A percentile compares a stretch with the other conserved stretches of the same genome.
These are phyloP conservation scores for Solanum clarkiae DNA, from an alignment of 257 asterid species.

Conservation along the genomic window DNA sequence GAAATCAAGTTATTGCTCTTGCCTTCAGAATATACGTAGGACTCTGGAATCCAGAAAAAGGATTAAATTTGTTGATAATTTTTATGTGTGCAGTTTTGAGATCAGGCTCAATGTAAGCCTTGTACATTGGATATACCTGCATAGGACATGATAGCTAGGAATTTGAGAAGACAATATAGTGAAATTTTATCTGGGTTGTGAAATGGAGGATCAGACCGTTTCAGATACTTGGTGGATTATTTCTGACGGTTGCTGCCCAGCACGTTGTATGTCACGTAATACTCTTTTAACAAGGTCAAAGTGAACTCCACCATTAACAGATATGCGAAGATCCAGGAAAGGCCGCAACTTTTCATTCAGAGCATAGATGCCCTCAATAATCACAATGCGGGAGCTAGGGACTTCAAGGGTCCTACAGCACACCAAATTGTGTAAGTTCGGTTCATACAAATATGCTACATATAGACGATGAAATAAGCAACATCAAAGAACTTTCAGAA, in stretches of 20 bases:
- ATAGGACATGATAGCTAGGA: not conserved
- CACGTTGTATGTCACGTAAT: slow-evolving; percentile 91
- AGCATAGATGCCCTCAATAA: slow-evolving; percentile 93
- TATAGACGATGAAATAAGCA: not conserved
- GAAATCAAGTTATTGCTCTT: not conserved
- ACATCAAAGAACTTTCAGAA: not conserved
- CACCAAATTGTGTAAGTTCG: not conserved
- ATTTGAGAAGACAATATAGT: not conserved
- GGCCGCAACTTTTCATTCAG: slow-evolving; percentile 73
- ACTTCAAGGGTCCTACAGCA: slow-evolving; percentile 77
- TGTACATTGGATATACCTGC: slow-evolving; percentile 98
- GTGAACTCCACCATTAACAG: slow-evolving; percentile 96
- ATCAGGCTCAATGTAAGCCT: slow-evolving; percentile 97
- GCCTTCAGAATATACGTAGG: slow-evolving; percentile 95
- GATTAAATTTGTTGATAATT: slow-evolving; percentile 88
- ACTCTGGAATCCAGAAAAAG: slow-evolving; percentile 82
- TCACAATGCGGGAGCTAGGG: slow-evolving; percentile 78
- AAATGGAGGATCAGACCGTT: slow-evolving; percentile 46
- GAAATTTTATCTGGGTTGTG: not conserved
- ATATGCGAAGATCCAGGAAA: slow-evolving; percentile 82
- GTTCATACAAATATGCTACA: not conserved
- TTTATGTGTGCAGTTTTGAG: slow-evolving; percentile 89
- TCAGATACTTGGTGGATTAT: slow-evolving; percentile 97
- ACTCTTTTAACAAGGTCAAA: slow-evolving; percentile 97
- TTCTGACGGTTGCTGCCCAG: slow-evolving; percentile 96